Evolutionary conservation across 371 early-diverging fungal species (phyloP), one percentile per base, ranked within the genome.

Genomic region (Zychaea mexicana): DNA sequence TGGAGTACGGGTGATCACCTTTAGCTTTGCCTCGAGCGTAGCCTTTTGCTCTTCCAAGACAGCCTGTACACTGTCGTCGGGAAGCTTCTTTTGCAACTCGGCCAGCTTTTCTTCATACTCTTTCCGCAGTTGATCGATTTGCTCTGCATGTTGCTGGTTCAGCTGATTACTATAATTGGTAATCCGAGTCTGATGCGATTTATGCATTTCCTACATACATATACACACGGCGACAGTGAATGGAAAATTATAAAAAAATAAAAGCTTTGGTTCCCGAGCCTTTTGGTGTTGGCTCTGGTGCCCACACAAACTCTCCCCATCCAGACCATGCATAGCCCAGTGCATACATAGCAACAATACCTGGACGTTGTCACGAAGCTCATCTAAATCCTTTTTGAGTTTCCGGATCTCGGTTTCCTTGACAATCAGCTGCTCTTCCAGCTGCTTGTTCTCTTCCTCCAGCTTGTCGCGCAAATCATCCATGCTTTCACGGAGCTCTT

Each of bases 401-500:
- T 60, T 64, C 13, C 38, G 42, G 15, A 72, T 36, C 19, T 76
- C 71, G 7, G 47, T 27, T 24, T 68, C 64, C 36, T 68, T 68
- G 22, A 47, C 32, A 47, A 28, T 27, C 12, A 60, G 13, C 21
- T 63, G 64, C 32, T 71, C 68, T 12, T 57, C 45, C 7, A 64
- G 42, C 2, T 61, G 56, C 32, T 60, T 53, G 15, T 68, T 64
- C 9, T 68, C 69, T 17, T 67, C 61, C 26, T 63, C 46, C 0
- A 60, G 57, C 19, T 71, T 58, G 28, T 68, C 71, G 15, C 71
- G 62, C 22, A 73, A 22, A 31, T 46, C 42, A n/a, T 68, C 62
- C 64, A 64, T 61, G 17, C 39, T 61, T 26, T 53, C 57, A 26
- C 54, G 66, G 57, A 54, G 49, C 38, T 33, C 17, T 24, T 60